Base-by-base conservation (phyloP, 306 rosid genomes). In the Cotoneaster glaucophyllus region DNA sequence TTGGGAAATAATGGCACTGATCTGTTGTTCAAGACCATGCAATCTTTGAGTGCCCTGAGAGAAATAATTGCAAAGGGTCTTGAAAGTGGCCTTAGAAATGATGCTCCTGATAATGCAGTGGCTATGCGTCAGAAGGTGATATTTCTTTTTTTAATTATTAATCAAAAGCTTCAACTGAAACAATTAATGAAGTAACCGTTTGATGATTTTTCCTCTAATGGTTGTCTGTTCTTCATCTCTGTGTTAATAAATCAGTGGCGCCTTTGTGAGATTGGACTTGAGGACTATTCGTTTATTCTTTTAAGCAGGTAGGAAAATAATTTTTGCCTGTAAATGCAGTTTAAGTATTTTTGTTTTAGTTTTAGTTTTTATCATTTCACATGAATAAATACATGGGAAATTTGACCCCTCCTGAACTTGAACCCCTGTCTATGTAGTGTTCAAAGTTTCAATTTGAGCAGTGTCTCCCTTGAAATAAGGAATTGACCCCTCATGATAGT, bases 61-160 rank as follows among this genome's bases (percentile, higher is more conserved):
- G 97, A 86, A 81, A 76, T 74, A 84, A 81, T 90, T 75, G 85
- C 85, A 37, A 92, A 85, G 82, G 92, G 96, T 59, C 97, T 95
- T 77, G 97, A 89, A 92, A 92, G 97, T 84, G 99, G 99, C 84
- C 90, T 95, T 82, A 85, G 97, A 86, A 95, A 95, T 88, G 99
- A 95, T 89, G 99, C 99, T 75, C 78, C 97, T 71, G 97, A 92
- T 88, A 82, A 89, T 73, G 97, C 97, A 63, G 92, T 95, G 74
- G 99, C 99, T 65, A 95, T 88, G 93, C 97, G 96, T 65, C 99
- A 95, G 85, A 95, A 92, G 92, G 99, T 92, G 82, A 86, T 79
- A 72, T 21, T 65, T 67, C 75, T 74, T 71, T 53, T 29, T 50
- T 79, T 34, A 71, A 62, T 71, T 78, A 71, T 73, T 71, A 41